Evolutionary conservation across 805 yeast species (phyloP).

Genomic region (Ogataea ramenticola): DNA sequence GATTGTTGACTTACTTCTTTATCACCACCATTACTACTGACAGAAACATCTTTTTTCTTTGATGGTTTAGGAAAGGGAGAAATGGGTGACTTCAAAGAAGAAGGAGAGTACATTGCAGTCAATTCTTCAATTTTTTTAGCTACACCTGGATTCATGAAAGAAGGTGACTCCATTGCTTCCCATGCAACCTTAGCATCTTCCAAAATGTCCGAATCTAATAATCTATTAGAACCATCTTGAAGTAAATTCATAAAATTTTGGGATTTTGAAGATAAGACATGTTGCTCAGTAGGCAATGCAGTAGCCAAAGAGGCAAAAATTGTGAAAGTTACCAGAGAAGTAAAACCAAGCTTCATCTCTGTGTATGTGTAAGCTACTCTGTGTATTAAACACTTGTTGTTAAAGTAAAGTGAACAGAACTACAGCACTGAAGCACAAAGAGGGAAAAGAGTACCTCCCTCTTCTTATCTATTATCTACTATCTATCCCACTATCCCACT

Average conservation of each 20-base stretch:
- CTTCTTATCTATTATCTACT: too few relatives aligned
- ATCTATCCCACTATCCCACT: too few relatives aligned
- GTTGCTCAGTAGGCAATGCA: background rate
- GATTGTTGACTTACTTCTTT: conserved; percentile 9
- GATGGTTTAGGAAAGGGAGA: background rate
- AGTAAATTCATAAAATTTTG: conserved; percentile 4
- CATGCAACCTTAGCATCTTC: background rate
- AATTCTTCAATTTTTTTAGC: background rate
- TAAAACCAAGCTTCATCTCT: too few relatives aligned
- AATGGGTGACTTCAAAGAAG: background rate
- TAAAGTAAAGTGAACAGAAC: too few relatives aligned
- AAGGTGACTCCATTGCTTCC: background rate
- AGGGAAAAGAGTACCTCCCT: too few relatives aligned
- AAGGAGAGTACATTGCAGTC: background rate
- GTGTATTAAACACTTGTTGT: too few relatives aligned
- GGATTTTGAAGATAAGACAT: background rate
- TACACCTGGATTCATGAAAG: too few relatives aligned
- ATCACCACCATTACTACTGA: too few relatives aligned
- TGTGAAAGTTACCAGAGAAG: background rate
- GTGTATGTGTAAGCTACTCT: too few relatives aligned
- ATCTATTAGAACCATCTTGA: background rate
- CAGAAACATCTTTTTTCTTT: background rate
- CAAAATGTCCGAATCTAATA: background rate
- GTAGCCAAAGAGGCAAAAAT: background rate
- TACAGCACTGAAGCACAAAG: too few relatives aligned